phyloP scores from a whole-genome alignment of 257 asterid species.

The Capsicum chinense region DNA sequence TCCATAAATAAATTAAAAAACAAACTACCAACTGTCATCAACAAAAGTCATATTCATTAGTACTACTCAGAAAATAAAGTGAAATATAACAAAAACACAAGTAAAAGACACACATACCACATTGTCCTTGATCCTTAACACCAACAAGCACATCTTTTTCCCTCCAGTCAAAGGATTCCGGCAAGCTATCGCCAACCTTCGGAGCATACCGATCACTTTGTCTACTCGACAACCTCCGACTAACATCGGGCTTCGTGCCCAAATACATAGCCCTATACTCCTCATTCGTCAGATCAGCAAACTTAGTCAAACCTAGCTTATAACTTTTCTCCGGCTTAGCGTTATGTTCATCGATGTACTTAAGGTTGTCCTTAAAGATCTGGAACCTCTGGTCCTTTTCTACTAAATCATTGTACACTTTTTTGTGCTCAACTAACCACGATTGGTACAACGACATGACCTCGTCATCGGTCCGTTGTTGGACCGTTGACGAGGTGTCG shows the following conservation, averaged over 20 bases:
- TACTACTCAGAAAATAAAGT: not conserved
- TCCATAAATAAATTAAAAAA: not conserved
- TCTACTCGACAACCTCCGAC: slow-evolving; percentile 38
- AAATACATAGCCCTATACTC: slow-evolving; percentile 64
- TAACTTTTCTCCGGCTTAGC: slow-evolving; percentile 49
- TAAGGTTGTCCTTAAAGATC: slow-evolving; percentile 72
- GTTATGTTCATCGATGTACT: slow-evolving; percentile 71
- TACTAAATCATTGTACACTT: slow-evolving; percentile 64
- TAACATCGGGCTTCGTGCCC: slow-evolving; percentile 50
- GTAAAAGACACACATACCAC: slow-evolving; percentile 49
- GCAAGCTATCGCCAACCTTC: slow-evolving; percentile 55
- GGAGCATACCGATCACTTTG: slow-evolving; percentile 54
- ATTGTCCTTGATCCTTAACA: slow-evolving; percentile 79
- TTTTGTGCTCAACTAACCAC: slow-evolving; percentile 70
- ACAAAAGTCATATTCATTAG: not conserved
- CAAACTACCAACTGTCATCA: not conserved
- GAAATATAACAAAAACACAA: not conserved
- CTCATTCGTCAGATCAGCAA: slow-evolving; percentile 73
- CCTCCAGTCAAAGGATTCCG: slow-evolving; percentile 89
- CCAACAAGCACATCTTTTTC: slow-evolving; percentile 65
- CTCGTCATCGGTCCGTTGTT: slow-evolving; percentile 50
- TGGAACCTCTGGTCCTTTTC: slow-evolving; percentile 69
- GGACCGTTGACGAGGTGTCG: not conserved
- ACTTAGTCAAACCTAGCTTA: slow-evolving; percentile 69
- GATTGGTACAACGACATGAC: slow-evolving; percentile 62